A percentile compares a stretch with the other conserved stretches of the same genome.
phyloP scores from a whole-genome alignment of 176 grass and related monocot genomes.

The Triticum turgidum region DNA sequence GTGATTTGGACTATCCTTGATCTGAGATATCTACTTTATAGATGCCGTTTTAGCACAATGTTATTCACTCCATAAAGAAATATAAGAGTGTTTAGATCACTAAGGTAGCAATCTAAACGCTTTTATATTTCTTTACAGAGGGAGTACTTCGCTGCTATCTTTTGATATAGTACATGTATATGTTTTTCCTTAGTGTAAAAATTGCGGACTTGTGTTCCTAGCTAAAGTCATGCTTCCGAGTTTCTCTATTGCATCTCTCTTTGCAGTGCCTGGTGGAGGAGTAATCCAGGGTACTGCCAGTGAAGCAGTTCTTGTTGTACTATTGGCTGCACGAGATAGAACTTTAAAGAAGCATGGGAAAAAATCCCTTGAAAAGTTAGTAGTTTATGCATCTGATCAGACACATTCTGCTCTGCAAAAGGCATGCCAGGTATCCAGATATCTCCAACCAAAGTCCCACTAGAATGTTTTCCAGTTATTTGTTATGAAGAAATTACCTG shows the following conservation, averaged over 20 bases:
- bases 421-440: constrained; percentile 51
- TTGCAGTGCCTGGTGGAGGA: constrained; percentile 55
- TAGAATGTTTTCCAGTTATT: neutral
- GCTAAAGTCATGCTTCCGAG: neutral
- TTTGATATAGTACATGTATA: neutral
- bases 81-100: too few relatives aligned
- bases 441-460: neutral
- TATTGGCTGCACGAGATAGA: constrained; percentile 57
- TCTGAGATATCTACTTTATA: constrained; percentile 7
- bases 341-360: constrained; percentile 52
- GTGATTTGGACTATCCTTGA: neutral
- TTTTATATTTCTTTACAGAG: too few relatives aligned
- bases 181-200: too few relatives aligned
- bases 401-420: constrained; percentile 76
- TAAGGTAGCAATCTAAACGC: too few relatives aligned
- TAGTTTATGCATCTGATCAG: constrained; percentile 84
- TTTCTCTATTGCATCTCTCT: constrained; percentile 5
- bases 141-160: too few relatives aligned
- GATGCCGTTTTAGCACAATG: neutral
- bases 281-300: constrained; percentile 77
- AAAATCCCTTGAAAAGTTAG: constrained; percentile 48
- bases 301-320: constrained; percentile 64
- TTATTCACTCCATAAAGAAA: too few relatives aligned
- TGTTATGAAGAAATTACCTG: neutral
- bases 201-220: constrained; percentile 4